A percentile compares a stretch with the other conserved stretches of the same genome.
Conservation (phyloP, 371 early-diverging fungal genomes). For the Saksenaea vasiformis region DNA sequence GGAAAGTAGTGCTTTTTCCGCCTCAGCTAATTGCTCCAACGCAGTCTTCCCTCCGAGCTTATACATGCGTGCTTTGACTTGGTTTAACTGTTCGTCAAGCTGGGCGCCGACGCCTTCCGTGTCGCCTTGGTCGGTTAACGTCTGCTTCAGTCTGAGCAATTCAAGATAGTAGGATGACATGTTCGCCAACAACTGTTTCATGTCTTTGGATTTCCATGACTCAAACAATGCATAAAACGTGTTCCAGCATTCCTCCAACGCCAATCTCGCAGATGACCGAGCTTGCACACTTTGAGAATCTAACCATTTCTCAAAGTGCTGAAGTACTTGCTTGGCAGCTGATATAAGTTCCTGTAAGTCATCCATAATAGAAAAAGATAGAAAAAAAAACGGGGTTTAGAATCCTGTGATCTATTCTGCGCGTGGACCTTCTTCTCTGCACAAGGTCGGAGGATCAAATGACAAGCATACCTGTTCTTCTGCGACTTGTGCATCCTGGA, state of each 20-base stretch:
- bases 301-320: conserved; percentile 59
- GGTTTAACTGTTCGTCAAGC: conserved; percentile 53
- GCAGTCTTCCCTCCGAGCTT: conserved; percentile 31
- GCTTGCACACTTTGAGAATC: conserved; percentile 30
- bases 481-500: conserved; percentile 46
- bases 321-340: conserved; percentile 51
- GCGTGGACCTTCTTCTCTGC: background rate
- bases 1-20: conserved; percentile 19
- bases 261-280: conserved; percentile 33
- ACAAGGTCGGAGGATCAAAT: conserved; percentile 6
- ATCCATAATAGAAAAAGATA: conserved; percentile 9
- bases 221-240: conserved; percentile 65
- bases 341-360: conserved; percentile 36
- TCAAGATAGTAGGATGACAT: conserved; percentile 73
- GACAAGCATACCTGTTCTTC: conserved; percentile 54
- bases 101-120: conserved; percentile 57
- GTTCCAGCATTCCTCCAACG: conserved; percentile 52
- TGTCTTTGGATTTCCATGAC: conserved; percentile 73
- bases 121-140: conserved; percentile 57
- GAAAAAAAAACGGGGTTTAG: conserved; percentile 9
- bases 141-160: conserved; percentile 67
- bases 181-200: conserved; percentile 56
- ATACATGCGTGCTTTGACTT: conserved; percentile 31
- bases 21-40: conserved; percentile 17
- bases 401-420: background rate